A percentile compares a stretch with the other conserved stretches of the same genome.
These are phyloP conservation scores for Hygrophoropsis aurantiaca DNA, from an alignment of 768 basidiomycete species.

Conservation along the genomic window DNA sequence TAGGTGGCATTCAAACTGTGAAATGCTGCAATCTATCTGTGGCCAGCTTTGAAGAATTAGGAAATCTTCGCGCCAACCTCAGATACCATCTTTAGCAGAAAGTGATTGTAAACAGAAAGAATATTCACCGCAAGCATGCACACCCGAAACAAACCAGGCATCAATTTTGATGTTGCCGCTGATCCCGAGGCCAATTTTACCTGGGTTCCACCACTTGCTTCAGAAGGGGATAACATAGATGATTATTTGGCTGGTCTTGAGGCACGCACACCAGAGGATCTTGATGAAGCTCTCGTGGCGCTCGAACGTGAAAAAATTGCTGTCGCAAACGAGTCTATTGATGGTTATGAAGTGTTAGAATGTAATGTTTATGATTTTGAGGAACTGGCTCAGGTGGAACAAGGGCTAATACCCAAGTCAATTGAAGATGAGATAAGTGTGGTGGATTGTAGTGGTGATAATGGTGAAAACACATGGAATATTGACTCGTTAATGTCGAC, in stretches of 20 bases:
- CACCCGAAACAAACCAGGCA: conserved; percentile 11
- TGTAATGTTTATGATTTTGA: neutral
- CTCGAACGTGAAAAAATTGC: neutral
- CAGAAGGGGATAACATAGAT: neutral
- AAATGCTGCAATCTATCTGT: conserved; percentile 13
- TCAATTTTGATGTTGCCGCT: conserved; percentile 8
- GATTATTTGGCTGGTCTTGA: neutral
- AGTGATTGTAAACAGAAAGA: conserved; percentile 1
- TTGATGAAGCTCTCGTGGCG: neutral
- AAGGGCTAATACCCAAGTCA: neutral
- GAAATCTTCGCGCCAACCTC: conserved; percentile 16
- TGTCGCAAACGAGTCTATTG: neutral
- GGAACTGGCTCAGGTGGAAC: neutral
- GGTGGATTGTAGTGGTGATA: neutral
- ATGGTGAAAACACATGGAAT: no score
- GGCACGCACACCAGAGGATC: neutral
- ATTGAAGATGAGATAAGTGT: neutral
- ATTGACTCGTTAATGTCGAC: no score
- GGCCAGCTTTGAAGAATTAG: conserved; percentile 13
- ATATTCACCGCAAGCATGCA: conserved; percentile 14
- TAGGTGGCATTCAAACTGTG: conserved; percentile 16
- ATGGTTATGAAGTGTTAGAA: neutral
- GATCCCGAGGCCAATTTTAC: neutral
- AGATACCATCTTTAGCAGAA: neutral
- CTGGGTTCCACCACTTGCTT: neutral